A percentile compares a stretch with the other conserved stretches of the same genome.
phyloP scores from a whole-genome alignment of 2,329 filamentous ascomycete genomes.

The Chaetomium globosum region DNA sequence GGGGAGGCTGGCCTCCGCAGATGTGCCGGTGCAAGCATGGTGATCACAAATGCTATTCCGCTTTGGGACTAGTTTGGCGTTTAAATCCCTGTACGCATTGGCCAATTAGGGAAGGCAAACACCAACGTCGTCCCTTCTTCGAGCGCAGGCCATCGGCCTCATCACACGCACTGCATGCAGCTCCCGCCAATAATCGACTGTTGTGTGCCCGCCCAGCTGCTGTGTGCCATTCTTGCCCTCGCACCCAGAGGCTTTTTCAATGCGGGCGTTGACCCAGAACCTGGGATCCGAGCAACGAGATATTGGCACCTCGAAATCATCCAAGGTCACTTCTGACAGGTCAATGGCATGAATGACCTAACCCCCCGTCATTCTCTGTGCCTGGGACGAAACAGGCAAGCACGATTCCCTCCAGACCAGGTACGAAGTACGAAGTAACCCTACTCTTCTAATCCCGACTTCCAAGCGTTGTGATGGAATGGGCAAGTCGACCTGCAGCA shows the following conservation, averaged over 20 bases:
- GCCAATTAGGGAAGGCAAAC: conserved; percentile 37
- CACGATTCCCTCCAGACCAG: too few relatives aligned
- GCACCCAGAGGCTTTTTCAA: background rate
- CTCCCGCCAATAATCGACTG: conserved; percentile 32
- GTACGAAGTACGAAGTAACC: background rate
- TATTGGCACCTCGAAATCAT: background rate
- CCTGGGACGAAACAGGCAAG: background rate
- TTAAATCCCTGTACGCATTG: conserved; percentile 44
- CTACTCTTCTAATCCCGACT: background rate
- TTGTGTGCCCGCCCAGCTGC: conserved; percentile 18
- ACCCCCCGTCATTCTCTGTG: background rate
- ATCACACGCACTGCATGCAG: conserved; percentile 42
- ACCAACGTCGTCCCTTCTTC: conserved; percentile 29
- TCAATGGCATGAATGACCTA: background rate
- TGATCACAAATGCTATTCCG: conserved; percentile 40
- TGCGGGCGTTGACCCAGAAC: background rate
- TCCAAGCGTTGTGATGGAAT: conserved; percentile 2
- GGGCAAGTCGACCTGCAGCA: conserved; percentile 21
- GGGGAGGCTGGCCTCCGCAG: conserved; percentile 6
- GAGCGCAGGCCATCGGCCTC: conserved; percentile 26
- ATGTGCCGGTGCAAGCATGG: conserved; percentile 13
- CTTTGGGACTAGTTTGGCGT: conserved; percentile 44
- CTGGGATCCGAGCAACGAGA: background rate
- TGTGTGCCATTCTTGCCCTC: conserved; percentile 13
- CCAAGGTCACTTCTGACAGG: conserved; percentile 8